Evolutionary conservation across 306 rosid species (phyloP).

Genomic region (Ormosia emarginata): DNA sequence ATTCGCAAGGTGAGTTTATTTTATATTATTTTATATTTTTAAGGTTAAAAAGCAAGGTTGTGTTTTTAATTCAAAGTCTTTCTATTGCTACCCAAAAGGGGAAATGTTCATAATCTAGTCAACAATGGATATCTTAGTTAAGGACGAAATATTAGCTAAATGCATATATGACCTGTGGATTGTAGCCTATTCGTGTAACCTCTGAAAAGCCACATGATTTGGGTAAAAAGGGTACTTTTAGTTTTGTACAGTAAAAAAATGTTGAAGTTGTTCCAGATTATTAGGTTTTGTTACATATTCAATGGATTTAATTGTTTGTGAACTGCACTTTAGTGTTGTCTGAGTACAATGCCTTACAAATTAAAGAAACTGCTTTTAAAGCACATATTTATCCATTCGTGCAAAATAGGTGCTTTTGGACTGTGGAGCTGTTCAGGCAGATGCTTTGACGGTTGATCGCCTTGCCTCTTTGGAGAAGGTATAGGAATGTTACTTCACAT

Average conservation of each 20-base stretch:
- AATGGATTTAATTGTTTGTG: neutral
- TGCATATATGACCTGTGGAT: neutral
- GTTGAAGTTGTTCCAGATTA: neutral
- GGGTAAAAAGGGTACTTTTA: neutral
- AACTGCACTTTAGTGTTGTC: neutral
- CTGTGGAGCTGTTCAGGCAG: constrained; percentile 97
- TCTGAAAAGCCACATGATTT: neutral
- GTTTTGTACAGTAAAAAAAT: neutral
- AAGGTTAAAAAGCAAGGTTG: constrained; percentile 37
- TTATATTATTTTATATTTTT: neutral
- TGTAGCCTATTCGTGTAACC: neutral
- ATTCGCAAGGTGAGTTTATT: constrained; percentile 67
- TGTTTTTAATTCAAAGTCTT: neutral
- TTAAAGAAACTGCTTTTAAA: neutral
- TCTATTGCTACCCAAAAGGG: neutral
- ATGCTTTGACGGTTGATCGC: constrained; percentile 96
- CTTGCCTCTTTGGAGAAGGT: constrained; percentile 97
- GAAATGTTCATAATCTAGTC: neutral
- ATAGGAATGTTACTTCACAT: neutral
- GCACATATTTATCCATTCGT: constrained; percentile 1
- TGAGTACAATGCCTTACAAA: neutral
- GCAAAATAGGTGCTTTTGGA: constrained; percentile 71
- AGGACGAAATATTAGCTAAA: neutral
- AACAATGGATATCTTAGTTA: neutral
- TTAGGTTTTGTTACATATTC: neutral